Conservation (phyloP, 2,329 filamentous ascomycete genomes). For the Raffaelea deltoideospora region DNA sequence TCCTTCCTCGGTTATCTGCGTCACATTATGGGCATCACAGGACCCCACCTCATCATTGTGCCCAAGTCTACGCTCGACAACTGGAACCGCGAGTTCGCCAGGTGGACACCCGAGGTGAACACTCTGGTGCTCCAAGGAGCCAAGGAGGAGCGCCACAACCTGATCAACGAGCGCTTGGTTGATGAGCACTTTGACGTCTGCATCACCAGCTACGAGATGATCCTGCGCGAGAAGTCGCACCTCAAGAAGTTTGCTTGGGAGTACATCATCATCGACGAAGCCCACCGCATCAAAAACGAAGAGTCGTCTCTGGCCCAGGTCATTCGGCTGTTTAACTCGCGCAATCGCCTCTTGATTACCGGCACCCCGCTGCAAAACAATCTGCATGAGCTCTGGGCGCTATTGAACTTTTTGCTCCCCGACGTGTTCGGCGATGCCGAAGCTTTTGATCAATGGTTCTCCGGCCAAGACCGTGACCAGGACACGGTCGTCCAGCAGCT, state of each 20-base stretch:
- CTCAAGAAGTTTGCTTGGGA: conserved; percentile 98
- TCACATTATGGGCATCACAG: conserved; percentile 76
- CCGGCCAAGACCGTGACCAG: conserved; percentile 74
- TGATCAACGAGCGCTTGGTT: conserved; percentile 84
- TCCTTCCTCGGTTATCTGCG: conserved; percentile 90
- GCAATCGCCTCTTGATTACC: conserved; percentile 89
- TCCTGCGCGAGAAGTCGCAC: conserved; percentile 84
- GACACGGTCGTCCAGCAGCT: conserved; percentile 93
- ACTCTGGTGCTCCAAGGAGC: conserved; percentile 86
- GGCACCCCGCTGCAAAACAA: conserved; percentile 97
- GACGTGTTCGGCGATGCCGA: conserved; percentile 96
- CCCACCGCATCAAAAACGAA: conserved; percentile 98
- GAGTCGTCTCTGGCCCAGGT: conserved; percentile 94
- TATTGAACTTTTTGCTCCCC: conserved; percentile 93
- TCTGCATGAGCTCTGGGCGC: conserved; percentile 89
- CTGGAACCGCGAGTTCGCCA: conserved; percentile 88
- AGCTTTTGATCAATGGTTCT: conserved; percentile 98
- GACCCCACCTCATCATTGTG: conserved; percentile 81
- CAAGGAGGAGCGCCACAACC: conserved; percentile 76
- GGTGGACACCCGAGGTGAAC: conserved; percentile 91
- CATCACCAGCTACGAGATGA: conserved; percentile 98
- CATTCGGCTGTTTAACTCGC: conserved; percentile 88
- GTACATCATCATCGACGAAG: conserved; percentile 97
- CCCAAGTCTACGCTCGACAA: conserved; percentile 98
- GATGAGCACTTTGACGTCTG: conserved; percentile 96